Conservation (phyloP, 2,329 filamentous ascomycete genomes). For the Phialocephala sp. region DNA sequence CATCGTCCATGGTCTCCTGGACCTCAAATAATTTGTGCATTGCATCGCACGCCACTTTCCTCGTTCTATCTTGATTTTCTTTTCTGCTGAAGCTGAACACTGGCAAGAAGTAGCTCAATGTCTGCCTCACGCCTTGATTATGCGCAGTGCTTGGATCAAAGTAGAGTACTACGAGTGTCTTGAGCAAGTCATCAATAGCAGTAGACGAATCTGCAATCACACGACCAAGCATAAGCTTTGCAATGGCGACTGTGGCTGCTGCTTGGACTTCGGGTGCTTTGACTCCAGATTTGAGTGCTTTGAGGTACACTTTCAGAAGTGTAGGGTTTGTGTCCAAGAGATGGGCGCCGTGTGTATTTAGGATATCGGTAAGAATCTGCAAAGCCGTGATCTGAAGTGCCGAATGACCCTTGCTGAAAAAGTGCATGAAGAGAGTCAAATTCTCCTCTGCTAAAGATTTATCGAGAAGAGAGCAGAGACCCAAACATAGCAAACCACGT, state of each 20-base stretch:
- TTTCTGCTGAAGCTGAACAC: constrained; percentile 88
- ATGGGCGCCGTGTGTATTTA: constrained; percentile 85
- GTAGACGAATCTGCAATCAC: constrained; percentile 71
- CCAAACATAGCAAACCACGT: constrained; percentile 85
- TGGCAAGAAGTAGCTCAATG: constrained; percentile 90
- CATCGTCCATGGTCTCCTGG: constrained; percentile 74
- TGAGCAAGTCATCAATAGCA: constrained; percentile 75
- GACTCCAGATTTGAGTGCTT: constrained; percentile 75
- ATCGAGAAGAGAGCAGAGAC: constrained; percentile 89
- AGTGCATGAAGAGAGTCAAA: constrained; percentile 90
- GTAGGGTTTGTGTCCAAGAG: constrained; percentile 71
- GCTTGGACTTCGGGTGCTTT: constrained; percentile 78
- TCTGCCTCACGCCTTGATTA: constrained; percentile 85
- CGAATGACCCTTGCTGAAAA: constrained; percentile 91
- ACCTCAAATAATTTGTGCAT: constrained; percentile 77
- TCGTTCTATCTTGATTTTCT: constrained; percentile 85
- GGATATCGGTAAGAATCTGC: constrained; percentile 90
- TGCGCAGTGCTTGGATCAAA: constrained; percentile 83
- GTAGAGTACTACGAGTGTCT: constrained; percentile 82
- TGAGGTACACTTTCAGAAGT: constrained; percentile 84
- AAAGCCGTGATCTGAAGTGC: constrained; percentile 87
- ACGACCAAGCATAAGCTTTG: constrained; percentile 83
- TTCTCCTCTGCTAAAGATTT: constrained; percentile 93
- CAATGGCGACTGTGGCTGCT: constrained; percentile 79
- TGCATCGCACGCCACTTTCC: constrained; percentile 72